These are phyloP conservation scores for Cyphellophora europaea DNA, from an alignment of 2,329 filamentous ascomycete genomes.

Conservation along the genomic window DNA sequence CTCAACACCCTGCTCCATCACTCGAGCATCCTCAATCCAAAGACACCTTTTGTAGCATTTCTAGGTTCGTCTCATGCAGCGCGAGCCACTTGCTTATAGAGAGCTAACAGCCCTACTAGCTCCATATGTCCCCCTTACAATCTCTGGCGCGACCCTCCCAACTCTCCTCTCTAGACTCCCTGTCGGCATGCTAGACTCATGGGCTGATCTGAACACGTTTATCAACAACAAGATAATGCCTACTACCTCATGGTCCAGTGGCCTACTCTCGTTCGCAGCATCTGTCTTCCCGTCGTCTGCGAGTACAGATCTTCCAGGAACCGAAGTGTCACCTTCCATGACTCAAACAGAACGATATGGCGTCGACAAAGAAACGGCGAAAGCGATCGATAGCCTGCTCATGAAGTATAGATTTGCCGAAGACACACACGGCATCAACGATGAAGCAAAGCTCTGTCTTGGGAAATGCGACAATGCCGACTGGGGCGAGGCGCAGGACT, in stretches of 20 bases:
- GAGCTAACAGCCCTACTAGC: too few species aligned
- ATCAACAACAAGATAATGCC: slow-evolving; percentile 24
- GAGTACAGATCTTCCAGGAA: too few species aligned
- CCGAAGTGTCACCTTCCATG: too few species aligned
- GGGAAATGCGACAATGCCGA: slow-evolving; percentile 21
- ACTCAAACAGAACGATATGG: not conserved
- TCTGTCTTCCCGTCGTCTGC: too few species aligned
- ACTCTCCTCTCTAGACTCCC: slow-evolving; percentile 21
- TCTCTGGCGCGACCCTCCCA: slow-evolving; percentile 24
- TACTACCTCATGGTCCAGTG: slow-evolving; percentile 20
- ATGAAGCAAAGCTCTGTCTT: slow-evolving; percentile 29
- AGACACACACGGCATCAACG: slow-evolving; percentile 26
- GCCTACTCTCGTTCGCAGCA: slow-evolving; percentile 7
- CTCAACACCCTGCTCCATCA: slow-evolving; percentile 31
- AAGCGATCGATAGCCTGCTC: slow-evolving; percentile 1
- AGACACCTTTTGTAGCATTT: slow-evolving; percentile 22
- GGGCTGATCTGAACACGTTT: slow-evolving; percentile 23
- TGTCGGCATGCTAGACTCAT: slow-evolving; percentile 21
- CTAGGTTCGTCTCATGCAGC: slow-evolving; percentile 8
- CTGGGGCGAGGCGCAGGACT: slow-evolving; percentile 29
- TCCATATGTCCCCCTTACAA: slow-evolving; percentile 32
- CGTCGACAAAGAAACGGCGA: not conserved
- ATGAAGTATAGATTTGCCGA: slow-evolving; percentile 16
- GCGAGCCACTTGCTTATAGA: too few species aligned
- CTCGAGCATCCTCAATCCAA: slow-evolving; percentile 24